These are phyloP conservation scores for Phoma sp. DNA, from an alignment of 2,329 filamentous ascomycete species.

Conservation along the genomic window DNA sequence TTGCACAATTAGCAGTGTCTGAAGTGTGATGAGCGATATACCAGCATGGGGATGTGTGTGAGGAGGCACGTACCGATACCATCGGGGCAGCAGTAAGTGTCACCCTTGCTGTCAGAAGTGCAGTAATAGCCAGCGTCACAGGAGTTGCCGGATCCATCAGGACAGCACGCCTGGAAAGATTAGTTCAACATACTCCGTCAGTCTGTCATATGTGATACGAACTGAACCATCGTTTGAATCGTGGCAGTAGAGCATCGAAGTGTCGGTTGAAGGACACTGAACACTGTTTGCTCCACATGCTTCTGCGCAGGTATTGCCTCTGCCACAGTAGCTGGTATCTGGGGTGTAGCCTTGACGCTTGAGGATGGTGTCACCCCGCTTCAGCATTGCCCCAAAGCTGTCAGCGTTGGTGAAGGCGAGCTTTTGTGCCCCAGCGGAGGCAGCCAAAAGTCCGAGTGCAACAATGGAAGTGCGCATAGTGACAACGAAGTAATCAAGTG, in stretches of 20 bases:
- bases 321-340: conserved; percentile 59
- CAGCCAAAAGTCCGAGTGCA: conserved; percentile 31
- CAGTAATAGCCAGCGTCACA: conserved; percentile 70
- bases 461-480: conserved; percentile 41
- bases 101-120: conserved; percentile 59
- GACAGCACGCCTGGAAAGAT: conserved; percentile 59
- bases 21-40: background rate
- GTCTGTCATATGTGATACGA: background rate
- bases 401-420: conserved; percentile 45
- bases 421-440: conserved; percentile 26
- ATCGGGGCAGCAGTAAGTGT: conserved; percentile 69
- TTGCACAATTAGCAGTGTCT: conserved; percentile 63
- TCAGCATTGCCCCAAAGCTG: conserved; percentile 50
- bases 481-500: conserved; percentile 7
- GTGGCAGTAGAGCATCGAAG: conserved; percentile 62
- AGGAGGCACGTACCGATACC: conserved; percentile 50
- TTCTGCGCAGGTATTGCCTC: conserved; percentile 61
- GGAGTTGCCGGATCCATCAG: conserved; percentile 64
- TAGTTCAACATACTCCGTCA: background rate
- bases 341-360: conserved; percentile 54
- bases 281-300: conserved; percentile 62
- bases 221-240: conserved; percentile 58
- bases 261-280: conserved; percentile 59
- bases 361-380: conserved; percentile 43
- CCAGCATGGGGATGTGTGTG: no score